A percentile compares a stretch with the other conserved stretches of the same genome.
Evolutionary conservation across 352 stramenopile genomes (phyloP).

Genomic region (Globisporangium camurandrum): DNA sequence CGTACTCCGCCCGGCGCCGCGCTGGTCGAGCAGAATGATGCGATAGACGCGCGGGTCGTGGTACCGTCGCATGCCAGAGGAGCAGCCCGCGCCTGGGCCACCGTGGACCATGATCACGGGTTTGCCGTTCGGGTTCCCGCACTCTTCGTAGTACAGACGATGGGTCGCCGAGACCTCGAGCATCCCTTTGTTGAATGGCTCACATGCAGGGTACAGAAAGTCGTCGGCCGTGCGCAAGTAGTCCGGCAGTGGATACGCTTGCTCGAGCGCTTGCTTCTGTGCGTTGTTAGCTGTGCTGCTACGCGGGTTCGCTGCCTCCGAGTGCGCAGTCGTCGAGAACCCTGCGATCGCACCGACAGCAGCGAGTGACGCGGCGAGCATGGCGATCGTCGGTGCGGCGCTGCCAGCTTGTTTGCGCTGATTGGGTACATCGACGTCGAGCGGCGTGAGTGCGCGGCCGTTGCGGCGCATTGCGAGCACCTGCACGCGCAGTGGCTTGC

Average conservation of each 20-base stretch:
- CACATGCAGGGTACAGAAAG: conserved; percentile 75
- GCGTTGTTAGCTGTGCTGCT: background rate
- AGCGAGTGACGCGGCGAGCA: conserved; percentile 1
- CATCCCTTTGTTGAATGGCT: conserved; percentile 77
- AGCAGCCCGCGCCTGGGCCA: conserved; percentile 88
- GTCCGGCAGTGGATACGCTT: conserved; percentile 15
- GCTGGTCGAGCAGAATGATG: conserved; percentile 93
- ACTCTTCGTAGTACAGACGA: conserved; percentile 89
- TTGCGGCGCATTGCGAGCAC: conserved; percentile 9
- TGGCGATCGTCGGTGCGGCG: conserved; percentile 3
- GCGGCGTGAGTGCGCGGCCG: conserved; percentile 8
- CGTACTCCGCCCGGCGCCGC: conserved; percentile 84
- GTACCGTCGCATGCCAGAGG: conserved; percentile 83
- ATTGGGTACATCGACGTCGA: conserved; percentile 4
- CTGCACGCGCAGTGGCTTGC: conserved; percentile 17
- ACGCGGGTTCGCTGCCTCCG: conserved; percentile 3
- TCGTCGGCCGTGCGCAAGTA: conserved; percentile 48
- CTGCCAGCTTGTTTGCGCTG: background rate
- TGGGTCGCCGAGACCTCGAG: conserved; percentile 81
- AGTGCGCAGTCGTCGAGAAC: conserved; percentile 15
- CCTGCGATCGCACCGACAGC: conserved; percentile 5
- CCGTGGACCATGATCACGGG: conserved; percentile 93
- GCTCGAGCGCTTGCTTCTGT: conserved; percentile 4
- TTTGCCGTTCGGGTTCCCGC: conserved; percentile 79
- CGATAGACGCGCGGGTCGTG: conserved; percentile 89